Base-by-base conservation (phyloP, 1,284 basidiomycete species). In the Tausonia pullulans region DNA sequence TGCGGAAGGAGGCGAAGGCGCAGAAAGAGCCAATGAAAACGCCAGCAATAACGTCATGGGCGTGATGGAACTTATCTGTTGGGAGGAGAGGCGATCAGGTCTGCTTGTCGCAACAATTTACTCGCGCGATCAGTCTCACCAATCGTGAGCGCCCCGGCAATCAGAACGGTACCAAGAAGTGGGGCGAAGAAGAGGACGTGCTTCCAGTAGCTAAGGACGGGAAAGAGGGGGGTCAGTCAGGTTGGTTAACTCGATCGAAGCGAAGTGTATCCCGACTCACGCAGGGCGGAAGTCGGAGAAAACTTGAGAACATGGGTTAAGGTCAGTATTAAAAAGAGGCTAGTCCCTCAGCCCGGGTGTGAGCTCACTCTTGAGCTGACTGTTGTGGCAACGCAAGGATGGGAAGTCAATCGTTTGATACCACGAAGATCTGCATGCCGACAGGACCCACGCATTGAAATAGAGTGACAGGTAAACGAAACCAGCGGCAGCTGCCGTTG, bases 121-220 rank as follows among this genome's bases (percentile, higher is more conserved):
- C 41, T 40, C 14, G 56, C 46, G 56, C 13, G 60, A 65, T 63
- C 51, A 82, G 27, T 27, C 74, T 82, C 78, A 71, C 83, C 82
- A 55, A 83, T 81, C 0, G 81, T 83, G 65, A 83, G 72, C n/a
- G 80, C 79, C 5, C 80, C 81, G 3, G 80, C 79, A 62, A 83
- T 83, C 53, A 84, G 74, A 14, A 74, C 77, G 0, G 82, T 82
- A n/a, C 82, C 82, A 61, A 83, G 79, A 2, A 84, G 66, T 27
- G 82, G 82, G 6, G 79, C 78, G 66, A 84, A 81, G 68, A 82
- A 79, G 40, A 83, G 68, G 65, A 83, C 75, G 79, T 82, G 82
- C 72, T 83, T 83, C 82, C 82, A 84, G 72, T 82, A 83, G 6
- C 79, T 79, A 7, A 77, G 76, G 68, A n/a, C 40, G 40, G 14